Evolutionary conservation across 345 rosid species (phyloP).

Genomic region (Sisymbrium irio): DNA sequence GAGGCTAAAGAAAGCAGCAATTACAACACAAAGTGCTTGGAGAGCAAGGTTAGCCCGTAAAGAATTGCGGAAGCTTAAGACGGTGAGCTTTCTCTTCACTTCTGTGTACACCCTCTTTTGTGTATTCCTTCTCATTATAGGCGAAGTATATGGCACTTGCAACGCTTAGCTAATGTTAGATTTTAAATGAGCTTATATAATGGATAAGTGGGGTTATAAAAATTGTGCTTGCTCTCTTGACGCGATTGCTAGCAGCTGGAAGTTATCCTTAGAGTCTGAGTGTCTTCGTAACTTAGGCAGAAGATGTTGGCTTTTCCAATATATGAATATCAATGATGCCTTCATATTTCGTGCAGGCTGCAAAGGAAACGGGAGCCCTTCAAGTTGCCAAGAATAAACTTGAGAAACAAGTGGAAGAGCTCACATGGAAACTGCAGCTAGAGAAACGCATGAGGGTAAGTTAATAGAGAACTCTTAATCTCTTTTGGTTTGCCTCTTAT

Average conservation of each 20-base stretch:
- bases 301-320: constrained; percentile 5
- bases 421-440: constrained; percentile 72
- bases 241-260: background rate
- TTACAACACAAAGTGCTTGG: constrained; percentile 85
- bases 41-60: constrained; percentile 83
- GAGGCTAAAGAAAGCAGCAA: constrained; percentile 70
- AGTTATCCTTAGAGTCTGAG: constrained; percentile 1
- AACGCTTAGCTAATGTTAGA: background rate
- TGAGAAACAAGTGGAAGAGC: constrained; percentile 93
- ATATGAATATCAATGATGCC: background rate
- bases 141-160: background rate
- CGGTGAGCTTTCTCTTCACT: constrained; percentile 49
- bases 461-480: background rate
- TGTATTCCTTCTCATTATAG: background rate
- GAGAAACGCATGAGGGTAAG: constrained; percentile 86
- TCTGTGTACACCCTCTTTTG: constrained; percentile 7
- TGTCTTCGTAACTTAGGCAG: constrained; percentile 7
- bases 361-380: constrained; percentile 94
- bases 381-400: constrained; percentile 89
- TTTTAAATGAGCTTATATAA: background rate
- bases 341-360: constrained; percentile 60
- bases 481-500: constrained; percentile 3
- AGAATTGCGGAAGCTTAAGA: constrained; percentile 86
- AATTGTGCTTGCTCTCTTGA: background rate
- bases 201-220: background rate